Percentiles rank a stretch among this genome's conserved stretches.
Conservation (phyloP, 768 basidiomycete genomes). For the Obba rivulosa region DNA sequence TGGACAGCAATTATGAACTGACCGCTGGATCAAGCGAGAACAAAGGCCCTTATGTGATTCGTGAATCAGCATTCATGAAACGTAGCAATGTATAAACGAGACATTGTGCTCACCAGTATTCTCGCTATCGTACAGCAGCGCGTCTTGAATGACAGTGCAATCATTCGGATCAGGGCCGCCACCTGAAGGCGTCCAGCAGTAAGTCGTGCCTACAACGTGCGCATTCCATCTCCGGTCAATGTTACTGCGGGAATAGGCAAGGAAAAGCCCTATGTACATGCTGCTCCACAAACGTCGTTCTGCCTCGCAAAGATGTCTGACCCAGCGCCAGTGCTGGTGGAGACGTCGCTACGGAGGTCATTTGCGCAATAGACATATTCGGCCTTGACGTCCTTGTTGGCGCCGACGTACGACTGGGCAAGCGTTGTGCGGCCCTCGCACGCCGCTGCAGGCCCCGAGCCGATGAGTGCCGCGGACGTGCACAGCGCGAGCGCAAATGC, state of each 20-base stretch:
- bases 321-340: neutral
- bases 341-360: neutral
- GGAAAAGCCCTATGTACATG: slow-evolving; percentile 26
- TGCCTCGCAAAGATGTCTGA: slow-evolving; percentile 4
- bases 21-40: no score
- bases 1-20: no score
- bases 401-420: slow-evolving; percentile 32
- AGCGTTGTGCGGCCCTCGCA: neutral
- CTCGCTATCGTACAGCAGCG: slow-evolving; percentile 41
- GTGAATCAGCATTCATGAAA: neutral
- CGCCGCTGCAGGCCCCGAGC: neutral
- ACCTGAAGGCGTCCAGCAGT: slow-evolving; percentile 41
- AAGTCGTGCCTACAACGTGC: slow-evolving; percentile 22
- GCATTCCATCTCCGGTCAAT: neutral
- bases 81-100: neutral
- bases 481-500: no score
- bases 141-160: slow-evolving; percentile 45
- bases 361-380: slow-evolving; percentile 29
- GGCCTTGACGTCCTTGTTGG: slow-evolving; percentile 38
- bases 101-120: slow-evolving; percentile 34
- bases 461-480: slow-evolving; percentile 3
- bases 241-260: neutral
- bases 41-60: no score
- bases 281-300: slow-evolving; percentile 32
- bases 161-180: slow-evolving; percentile 44